These are phyloP conservation scores for Pseudopithomyces maydicus DNA, from an alignment of 2,329 filamentous ascomycete genomes.

Conservation along the genomic window DNA sequence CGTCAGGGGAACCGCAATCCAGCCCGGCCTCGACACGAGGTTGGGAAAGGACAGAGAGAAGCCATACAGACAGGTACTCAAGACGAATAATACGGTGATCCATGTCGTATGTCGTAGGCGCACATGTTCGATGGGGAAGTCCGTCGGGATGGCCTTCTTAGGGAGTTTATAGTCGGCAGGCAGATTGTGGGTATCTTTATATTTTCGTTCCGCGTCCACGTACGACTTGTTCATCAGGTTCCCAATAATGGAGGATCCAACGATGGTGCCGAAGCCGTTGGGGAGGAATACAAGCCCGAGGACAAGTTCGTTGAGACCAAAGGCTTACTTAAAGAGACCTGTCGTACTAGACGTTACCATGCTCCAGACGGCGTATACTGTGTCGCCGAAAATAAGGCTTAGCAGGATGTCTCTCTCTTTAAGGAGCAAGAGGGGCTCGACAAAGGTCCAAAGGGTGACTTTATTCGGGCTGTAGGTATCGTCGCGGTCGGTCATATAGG, in stretches of 20 bases:
- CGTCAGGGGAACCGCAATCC: slow-evolving; percentile 18
- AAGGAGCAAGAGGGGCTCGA: slow-evolving; percentile 49
- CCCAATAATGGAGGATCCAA: slow-evolving; percentile 49
- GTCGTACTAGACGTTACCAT: slow-evolving; percentile 56
- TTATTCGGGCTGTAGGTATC: slow-evolving; percentile 16
- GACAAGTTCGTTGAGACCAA: slow-evolving; percentile 46
- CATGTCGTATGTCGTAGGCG: slow-evolving; percentile 46
- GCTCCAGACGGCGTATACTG: slow-evolving; percentile 55
- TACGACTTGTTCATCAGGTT: slow-evolving; percentile 51
- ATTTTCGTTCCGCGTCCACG: slow-evolving; percentile 38
- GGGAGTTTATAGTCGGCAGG: slow-evolving; percentile 28
- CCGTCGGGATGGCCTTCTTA: slow-evolving; percentile 22
- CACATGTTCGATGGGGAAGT: slow-evolving; percentile 50
- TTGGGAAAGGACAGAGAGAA: slow-evolving; percentile 40
- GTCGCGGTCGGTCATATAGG: neutral
- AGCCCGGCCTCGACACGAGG: slow-evolving; percentile 19
- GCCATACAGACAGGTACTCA: slow-evolving; percentile 43
- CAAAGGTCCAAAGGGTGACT: slow-evolving; percentile 41
- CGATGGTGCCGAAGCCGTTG: slow-evolving; percentile 49
- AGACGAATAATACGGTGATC: slow-evolving; percentile 46
- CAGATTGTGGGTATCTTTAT: slow-evolving; percentile 37
- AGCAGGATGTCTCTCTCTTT: slow-evolving; percentile 54
- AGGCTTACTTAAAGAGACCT: slow-evolving; percentile 45
- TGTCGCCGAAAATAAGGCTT: slow-evolving; percentile 50
- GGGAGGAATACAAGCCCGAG: slow-evolving; percentile 51